Conservation (phyloP, 768 basidiomycete genomes). For the Serendipita vermifera region DNA sequence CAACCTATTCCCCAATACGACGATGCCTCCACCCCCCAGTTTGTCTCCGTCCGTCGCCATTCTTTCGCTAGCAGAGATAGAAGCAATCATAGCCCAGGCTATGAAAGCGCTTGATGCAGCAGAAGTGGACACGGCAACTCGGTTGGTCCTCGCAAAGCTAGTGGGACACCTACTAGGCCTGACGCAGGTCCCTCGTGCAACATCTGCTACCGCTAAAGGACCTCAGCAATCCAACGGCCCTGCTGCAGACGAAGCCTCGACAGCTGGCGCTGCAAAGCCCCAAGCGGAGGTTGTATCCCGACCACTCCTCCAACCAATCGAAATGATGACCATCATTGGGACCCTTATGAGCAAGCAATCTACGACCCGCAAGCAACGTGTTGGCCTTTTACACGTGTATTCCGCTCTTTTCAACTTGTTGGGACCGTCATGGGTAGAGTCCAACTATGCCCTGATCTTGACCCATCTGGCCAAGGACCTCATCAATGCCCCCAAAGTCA, state of each 20-base stretch:
- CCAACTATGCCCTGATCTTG: slow-evolving; percentile 67
- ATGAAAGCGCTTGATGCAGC: slow-evolving; percentile 65
- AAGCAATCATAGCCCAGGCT: slow-evolving; percentile 53
- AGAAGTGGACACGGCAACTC: slow-evolving; percentile 49
- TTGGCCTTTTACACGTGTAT: slow-evolving; percentile 85
- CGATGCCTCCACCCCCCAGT: neutral
- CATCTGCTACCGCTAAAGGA: slow-evolving; percentile 29
- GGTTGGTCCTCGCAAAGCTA: slow-evolving; percentile 66
- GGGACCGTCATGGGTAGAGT: slow-evolving; percentile 66
- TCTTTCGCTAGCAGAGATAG: slow-evolving; percentile 57
- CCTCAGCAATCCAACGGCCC: slow-evolving; percentile 25
- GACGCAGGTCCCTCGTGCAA: slow-evolving; percentile 57
- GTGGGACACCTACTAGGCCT: slow-evolving; percentile 72
- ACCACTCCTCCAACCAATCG: slow-evolving; percentile 53
- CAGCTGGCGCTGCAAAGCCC: neutral
- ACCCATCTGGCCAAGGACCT: slow-evolving; percentile 70
- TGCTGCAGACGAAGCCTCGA: slow-evolving; percentile 3
- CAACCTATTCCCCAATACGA: slow-evolving; percentile 39
- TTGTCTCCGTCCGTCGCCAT: slow-evolving; percentile 36
- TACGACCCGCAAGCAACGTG: slow-evolving; percentile 53
- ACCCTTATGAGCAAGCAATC: slow-evolving; percentile 65
- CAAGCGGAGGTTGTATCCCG: slow-evolving; percentile 26
- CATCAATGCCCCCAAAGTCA: slow-evolving; percentile 44
- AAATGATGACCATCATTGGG: slow-evolving; percentile 78
- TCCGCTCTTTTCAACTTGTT: slow-evolving; percentile 60